These are phyloP conservation scores for Lentinula novae-zelandiae DNA, from an alignment of 1,284 basidiomycete genomes.

Conservation along the genomic window DNA sequence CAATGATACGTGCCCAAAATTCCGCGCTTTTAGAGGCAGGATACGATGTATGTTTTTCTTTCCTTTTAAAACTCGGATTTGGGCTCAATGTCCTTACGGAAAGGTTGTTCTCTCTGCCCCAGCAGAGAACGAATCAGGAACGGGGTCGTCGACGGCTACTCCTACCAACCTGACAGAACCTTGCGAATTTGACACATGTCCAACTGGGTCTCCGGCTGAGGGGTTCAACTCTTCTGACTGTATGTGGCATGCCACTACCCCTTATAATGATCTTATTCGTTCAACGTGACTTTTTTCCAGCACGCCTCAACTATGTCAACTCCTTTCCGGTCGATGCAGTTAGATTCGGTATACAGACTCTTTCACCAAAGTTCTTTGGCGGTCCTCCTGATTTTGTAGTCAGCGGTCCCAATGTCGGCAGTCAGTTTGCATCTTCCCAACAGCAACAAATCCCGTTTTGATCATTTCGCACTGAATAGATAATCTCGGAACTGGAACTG, in stretches of 20 bases:
- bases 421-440: slow-evolving; percentile 23
- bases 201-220: slow-evolving; percentile 38
- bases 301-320: slow-evolving; percentile 38
- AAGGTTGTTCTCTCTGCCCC: slow-evolving; percentile 38
- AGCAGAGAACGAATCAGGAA: slow-evolving; percentile 40
- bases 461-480: slow-evolving; percentile 21
- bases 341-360: slow-evolving; percentile 42
- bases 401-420: slow-evolving; percentile 48
- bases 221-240: slow-evolving; percentile 40
- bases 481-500: slow-evolving; percentile 30
- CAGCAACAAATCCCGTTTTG: too few relatives aligned
- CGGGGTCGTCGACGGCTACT: slow-evolving; percentile 30
- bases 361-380: slow-evolving; percentile 41
- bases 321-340: slow-evolving; percentile 43
- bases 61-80: not conserved
- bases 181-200: slow-evolving; percentile 40
- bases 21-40: slow-evolving; percentile 34
- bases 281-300: slow-evolving; percentile 12
- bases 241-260: slow-evolving; percentile 22
- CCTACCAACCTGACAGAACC: slow-evolving; percentile 26
- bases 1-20: slow-evolving; percentile 42
- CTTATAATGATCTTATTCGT: not conserved
- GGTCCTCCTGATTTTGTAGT: slow-evolving; percentile 47
- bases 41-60: slow-evolving; percentile 32
- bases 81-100: not conserved